Conservation (phyloP, 352 stramenopile species). For the Globisporangium paddicum region DNA sequence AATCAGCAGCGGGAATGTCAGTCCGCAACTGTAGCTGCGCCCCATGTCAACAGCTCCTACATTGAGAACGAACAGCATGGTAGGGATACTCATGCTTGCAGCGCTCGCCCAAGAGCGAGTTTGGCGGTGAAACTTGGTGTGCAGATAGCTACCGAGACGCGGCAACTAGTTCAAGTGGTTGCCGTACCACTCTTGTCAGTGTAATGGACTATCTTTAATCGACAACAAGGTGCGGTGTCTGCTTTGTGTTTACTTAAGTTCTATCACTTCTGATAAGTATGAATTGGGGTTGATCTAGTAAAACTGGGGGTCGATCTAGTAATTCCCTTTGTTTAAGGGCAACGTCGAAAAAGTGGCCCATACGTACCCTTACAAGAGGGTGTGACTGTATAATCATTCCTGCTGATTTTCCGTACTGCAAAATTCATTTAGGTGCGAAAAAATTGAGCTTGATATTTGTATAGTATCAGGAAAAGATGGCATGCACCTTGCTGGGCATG, state of each 20-base stretch:
- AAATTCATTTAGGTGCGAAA: no score
- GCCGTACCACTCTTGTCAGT: constrained; percentile 1
- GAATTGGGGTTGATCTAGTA: not conserved
- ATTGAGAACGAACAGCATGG: constrained; percentile 1
- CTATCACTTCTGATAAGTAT: not conserved
- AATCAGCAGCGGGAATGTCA: constrained; percentile 1
- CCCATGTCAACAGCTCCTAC: constrained; percentile 1
- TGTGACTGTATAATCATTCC: no score
- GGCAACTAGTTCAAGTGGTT: constrained; percentile 1
- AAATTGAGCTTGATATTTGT: no score
- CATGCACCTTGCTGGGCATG: no score
- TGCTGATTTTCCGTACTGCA: no score
- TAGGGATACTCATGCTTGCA: not conserved
- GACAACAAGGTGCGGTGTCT: not conserved
- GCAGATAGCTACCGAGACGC: not conserved
- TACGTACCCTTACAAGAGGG: no score
- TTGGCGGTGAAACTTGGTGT: constrained; percentile 1
- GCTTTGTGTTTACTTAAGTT: not conserved
- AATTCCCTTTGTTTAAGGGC: no score
- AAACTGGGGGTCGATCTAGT: not conserved
- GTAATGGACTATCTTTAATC: constrained; percentile 1
- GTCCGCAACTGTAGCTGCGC: not conserved
- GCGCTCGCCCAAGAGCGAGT: not conserved
- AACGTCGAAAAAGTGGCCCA: no score
- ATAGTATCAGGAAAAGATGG: no score